Conservation (phyloP, 2,329 filamentous ascomycete species). For the Anthostomella pinea region DNA sequence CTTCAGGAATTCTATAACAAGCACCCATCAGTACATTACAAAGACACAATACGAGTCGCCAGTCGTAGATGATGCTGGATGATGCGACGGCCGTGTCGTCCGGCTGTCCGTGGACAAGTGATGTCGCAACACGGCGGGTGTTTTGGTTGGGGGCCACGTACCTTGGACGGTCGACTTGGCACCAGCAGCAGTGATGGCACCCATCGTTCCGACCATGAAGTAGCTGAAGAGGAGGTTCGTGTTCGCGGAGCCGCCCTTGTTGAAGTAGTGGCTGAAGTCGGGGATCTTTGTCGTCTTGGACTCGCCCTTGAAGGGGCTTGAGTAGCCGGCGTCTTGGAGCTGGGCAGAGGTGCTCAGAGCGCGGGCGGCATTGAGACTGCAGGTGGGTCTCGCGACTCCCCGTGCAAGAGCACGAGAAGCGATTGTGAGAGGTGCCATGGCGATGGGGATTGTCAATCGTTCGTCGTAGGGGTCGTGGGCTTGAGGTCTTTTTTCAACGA, state of each 20-base stretch:
- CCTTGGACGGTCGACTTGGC: constrained; percentile 98
- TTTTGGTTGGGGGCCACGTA: constrained; percentile 48
- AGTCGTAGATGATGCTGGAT: too few species aligned
- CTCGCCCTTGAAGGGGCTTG: constrained; percentile 63
- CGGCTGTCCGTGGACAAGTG: too few species aligned
- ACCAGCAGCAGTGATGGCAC: constrained; percentile 84
- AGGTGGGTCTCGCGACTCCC: constrained; percentile 42
- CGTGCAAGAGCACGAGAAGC: constrained; percentile 69
- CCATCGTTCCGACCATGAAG: constrained; percentile 98
- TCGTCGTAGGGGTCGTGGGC: constrained; percentile 29
- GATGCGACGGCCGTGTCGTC: too few species aligned
- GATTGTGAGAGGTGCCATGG: constrained; percentile 67
- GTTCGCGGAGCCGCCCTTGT: constrained; percentile 61
- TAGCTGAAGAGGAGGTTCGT: constrained; percentile 89
- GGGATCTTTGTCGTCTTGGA: constrained; percentile 69
- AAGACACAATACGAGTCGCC: too few species aligned
- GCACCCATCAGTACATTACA: constrained; percentile 17
- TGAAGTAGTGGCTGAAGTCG: constrained; percentile 84
- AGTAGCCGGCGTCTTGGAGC: constrained; percentile 47
- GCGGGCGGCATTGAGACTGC: constrained; percentile 43
- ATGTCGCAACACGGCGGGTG: too few species aligned
- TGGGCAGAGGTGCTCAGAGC: constrained; percentile 55
- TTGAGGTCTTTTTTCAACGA: constrained; percentile 55
- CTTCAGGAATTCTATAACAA: constrained; percentile 84
- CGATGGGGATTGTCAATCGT: constrained; percentile 33